Percentiles rank a stretch among this genome's conserved stretches.
These are phyloP conservation scores for Rubia tinctorum DNA, from an alignment of 305 asterid species.

Conservation along the genomic window DNA sequence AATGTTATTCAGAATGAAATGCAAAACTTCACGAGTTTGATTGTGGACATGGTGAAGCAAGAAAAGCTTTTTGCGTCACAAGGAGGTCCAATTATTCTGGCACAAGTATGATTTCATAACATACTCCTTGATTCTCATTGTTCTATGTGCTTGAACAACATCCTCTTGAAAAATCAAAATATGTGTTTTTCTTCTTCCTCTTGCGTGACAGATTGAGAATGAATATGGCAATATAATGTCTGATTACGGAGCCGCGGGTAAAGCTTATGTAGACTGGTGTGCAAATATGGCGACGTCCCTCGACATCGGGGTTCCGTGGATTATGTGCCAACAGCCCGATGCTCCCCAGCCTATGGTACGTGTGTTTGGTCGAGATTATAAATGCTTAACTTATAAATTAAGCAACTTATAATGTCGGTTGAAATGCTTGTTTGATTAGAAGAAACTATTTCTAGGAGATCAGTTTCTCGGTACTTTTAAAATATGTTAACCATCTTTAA, in stretches of 20 bases:
- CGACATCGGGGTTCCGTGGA: constrained; percentile 69
- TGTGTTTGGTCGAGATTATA: too few species aligned
- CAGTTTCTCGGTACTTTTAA: too few species aligned
- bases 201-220: constrained; percentile 48
- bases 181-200: too few species aligned
- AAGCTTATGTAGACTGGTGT: constrained; percentile 60
- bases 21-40: constrained; percentile 60
- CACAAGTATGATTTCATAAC: constrained; percentile 38
- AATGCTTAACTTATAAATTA: too few species aligned
- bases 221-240: constrained; percentile 60
- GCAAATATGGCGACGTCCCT: constrained; percentile 55
- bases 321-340: constrained; percentile 73
- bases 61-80: constrained; percentile 78
- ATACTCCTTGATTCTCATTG: neutral
- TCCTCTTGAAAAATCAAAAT: too few species aligned
- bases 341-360: constrained; percentile 67
- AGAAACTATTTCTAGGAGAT: too few species aligned
- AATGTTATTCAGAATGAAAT: constrained; percentile 49
- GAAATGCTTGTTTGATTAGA: too few species aligned
- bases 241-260: constrained; percentile 59
- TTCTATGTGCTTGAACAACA: too few species aligned
- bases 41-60: constrained; percentile 62
- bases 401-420: too few species aligned
- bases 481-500: too few species aligned
- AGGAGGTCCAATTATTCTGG: constrained; percentile 84